A percentile compares a stretch with the other conserved stretches of the same genome.
Evolutionary conservation across 495 filamentous ascomycete species (phyloP).

Genomic region (Pseudomonodictys pantanalensis): DNA sequence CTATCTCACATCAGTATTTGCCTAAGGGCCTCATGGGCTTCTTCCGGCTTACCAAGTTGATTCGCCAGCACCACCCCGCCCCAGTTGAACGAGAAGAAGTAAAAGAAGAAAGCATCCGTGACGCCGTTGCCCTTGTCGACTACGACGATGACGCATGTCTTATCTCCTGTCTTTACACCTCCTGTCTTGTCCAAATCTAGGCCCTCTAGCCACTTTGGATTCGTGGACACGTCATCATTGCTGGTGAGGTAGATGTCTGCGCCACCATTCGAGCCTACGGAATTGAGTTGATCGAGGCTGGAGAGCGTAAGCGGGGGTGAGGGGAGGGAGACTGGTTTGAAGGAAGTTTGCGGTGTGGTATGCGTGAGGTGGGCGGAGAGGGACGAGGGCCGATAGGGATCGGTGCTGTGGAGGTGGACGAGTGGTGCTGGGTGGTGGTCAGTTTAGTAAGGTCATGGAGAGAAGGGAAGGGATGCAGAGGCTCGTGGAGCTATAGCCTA

Average conservation of each 20-base stretch:
- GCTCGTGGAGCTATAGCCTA: too few relatives aligned
- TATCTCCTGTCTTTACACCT: slow-evolving; percentile 47
- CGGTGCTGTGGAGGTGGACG: slow-evolving; percentile 51
- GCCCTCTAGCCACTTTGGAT: slow-evolving; percentile 53
- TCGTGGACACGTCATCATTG: slow-evolving; percentile 52
- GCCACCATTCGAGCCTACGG: slow-evolving; percentile 39
- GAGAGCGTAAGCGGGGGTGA: slow-evolving; percentile 42
- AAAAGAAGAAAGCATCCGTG: slow-evolving; percentile 66
- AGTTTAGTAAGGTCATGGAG: neutral
- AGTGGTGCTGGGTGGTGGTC: slow-evolving; percentile 32
- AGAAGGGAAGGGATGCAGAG: neutral
- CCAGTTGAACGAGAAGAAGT: slow-evolving; percentile 63
- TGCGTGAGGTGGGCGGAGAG: slow-evolving; percentile 54
- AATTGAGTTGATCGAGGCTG: slow-evolving; percentile 57
- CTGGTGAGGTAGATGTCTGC: slow-evolving; percentile 57
- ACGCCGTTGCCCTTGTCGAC: slow-evolving; percentile 52
- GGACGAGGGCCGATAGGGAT: slow-evolving; percentile 58
- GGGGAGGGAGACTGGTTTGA: slow-evolving; percentile 43
- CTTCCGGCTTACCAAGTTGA: slow-evolving; percentile 7
- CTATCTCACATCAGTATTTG: slow-evolving; percentile 30
- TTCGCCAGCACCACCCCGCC: slow-evolving; percentile 32
- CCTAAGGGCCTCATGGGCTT: neutral
- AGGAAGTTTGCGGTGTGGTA: slow-evolving; percentile 55
- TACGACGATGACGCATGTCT: slow-evolving; percentile 53
- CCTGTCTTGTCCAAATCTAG: slow-evolving; percentile 41